Base-by-base conservation (phyloP, 2,329 filamentous ascomycete genomes). In the Knoxdaviesia proteae region DNA sequence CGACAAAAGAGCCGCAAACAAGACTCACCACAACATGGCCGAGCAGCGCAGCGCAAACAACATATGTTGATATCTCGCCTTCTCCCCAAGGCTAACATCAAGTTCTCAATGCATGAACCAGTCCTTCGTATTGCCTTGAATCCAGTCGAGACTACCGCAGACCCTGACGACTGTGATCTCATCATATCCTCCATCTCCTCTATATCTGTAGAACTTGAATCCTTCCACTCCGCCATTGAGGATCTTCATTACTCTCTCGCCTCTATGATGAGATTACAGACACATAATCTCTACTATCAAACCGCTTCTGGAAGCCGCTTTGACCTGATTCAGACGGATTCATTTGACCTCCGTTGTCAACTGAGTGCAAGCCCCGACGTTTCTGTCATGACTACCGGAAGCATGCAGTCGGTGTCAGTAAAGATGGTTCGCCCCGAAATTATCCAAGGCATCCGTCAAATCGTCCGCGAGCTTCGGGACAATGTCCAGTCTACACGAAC, bases 141-240 rank as follows among this genome's bases (percentile, higher is more conserved):
- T 5, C 78, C 88, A 0, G 74, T 90, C 47, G 73, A 80, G 47
- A 68, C 69, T 43, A 63, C 63, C 2, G 62, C 68, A 36, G 71
- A 77, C 31, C 68, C 75, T 0, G 83, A 86, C 47, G 87, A 96
- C 49, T 96, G 90, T 50, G 90, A 98, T 54, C 69, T 98, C 32
- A 80, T 98, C 38, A 94, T 98, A 40, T 94, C 84, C 1, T 90
- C 86, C 2, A 84, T 94, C 7, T 96, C 92, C 0, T 94, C 88
- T 0, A 75, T 96, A 35, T 93, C 88, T 0, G 63, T 96, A 29
- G 90, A 98, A 52, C 70, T 93, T 40, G 90, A 98, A 54, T 94
- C 90, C 0, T 94, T 86, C n/a, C 90, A 98, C 59, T 90, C 84
- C 3, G 68, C 80, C 0, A 74, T 84, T 34, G 82, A 82, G 45